Base-by-base conservation (phyloP, 2,329 filamentous ascomycete species). In the Alternaria alternata region DNA sequence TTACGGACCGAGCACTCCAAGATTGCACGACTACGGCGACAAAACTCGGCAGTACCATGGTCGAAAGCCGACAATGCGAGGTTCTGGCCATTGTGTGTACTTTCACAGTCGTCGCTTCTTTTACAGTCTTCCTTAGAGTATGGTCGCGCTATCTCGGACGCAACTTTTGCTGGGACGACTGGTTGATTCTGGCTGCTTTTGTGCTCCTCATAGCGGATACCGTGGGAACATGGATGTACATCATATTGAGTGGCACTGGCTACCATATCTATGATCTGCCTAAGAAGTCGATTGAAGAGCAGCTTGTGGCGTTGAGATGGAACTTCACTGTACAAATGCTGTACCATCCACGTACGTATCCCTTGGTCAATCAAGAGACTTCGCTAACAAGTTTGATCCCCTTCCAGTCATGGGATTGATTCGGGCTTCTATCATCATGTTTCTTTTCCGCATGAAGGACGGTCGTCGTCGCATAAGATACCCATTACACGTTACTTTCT, bases 391-490 rank as follows among this genome's bases (percentile, higher is more conserved):
- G 5, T 26, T 7, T 7, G 16, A 26, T 32, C 8, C 39, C 34
- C 11, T 18, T 30, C 4, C 39, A 59, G 63, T 78, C 51, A 75
- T 79, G 69, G 72, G 73, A n/a, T 54, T 70, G 7, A 76, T 79
- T 51, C 70, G 77, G 51, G 75, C 75, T 22, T 78, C 76, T 12
- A 75, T 79, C 52, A 76, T 79, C 47, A 64, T 77, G 65, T 79
- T 79, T 46, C 69, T 79, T 3, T 76, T 76, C 48, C 74, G 77
- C 5, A 72, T 79, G 54, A 74, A 75, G 47, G 77, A 79, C 42
- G 64, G 64, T 30, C 68, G 76, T 18, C 62, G 65, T 28, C 58
- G 63, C 14, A 75, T 79, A 48, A 62, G 67, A 18, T 67, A 71
- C 39, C 71, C 75, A 1, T 63, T 79, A n/a, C 69, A 75, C 39